Base-by-base conservation (phyloP, 2,329 filamentous ascomycete species). In the Penicillium sp. region DNA sequence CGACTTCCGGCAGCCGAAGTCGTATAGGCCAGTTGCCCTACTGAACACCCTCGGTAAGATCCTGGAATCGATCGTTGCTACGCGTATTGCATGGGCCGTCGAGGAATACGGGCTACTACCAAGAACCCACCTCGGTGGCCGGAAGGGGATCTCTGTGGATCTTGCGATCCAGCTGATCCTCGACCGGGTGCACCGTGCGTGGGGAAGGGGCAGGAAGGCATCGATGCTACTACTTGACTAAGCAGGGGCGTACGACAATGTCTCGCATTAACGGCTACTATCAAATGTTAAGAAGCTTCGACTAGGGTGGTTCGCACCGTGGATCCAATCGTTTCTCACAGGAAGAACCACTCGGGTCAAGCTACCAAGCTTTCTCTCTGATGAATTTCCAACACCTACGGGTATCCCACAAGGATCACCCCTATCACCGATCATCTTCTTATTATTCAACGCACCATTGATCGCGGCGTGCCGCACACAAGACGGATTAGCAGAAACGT, bases 361-460 rank as follows among this genome's bases (percentile, higher is more conserved):
- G 4, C 22, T 66, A 1, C 56, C 33, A 10, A 59, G 55, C 0
- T 49, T 45, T 13, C 33, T 62, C 4, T 61, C 47, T 0, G 53
- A 51, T 0, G 7, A 4, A 2, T 61, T 53, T 15, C 35, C 33
- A 1, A 56, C 33, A 5, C 35, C 17, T 1, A 68, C 53, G 56
- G 15, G 60, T 60, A 4, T 65, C 42, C 0, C 57, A 51, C 1
- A 53, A 49, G 45, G 24, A 15, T 49, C 24, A 8, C 45, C n/a
- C 2, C 17, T 66, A 3, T 68, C 51, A 0, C 64, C 51, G 0
- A 66, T 66, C 19, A 56, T 68, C 0, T 63, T 60, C 19, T 13
- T 60, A 0, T 44, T 63, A 0, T 63, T 60, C 9, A 63, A 63
- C 6, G 4, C 35, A 0, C 53, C n/a, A 1, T 33, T 66, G 2